phyloP scores from a whole-genome alignment of 176 grass and related monocot species.

The Secale cereale region DNA sequence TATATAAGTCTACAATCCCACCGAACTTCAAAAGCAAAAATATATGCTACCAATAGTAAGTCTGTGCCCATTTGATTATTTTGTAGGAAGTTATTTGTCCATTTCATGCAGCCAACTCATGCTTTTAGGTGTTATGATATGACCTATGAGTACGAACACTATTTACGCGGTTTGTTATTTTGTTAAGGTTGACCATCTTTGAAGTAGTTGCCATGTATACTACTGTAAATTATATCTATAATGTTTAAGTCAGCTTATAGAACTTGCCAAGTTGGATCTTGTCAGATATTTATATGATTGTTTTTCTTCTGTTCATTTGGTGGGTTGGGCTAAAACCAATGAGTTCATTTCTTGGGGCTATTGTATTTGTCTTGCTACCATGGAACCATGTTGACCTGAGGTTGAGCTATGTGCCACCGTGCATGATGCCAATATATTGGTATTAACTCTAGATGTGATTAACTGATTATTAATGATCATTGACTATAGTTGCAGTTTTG shows the following conservation, averaged over 20 bases:
- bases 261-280: background rate
- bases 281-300: background rate
- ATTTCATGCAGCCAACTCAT: background rate
- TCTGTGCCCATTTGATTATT: background rate
- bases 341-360: background rate
- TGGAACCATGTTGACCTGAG: background rate
- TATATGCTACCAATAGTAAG: too few relatives aligned
- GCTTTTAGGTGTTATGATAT: background rate
- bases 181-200: background rate
- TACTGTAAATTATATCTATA: background rate
- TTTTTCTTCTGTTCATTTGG: background rate
- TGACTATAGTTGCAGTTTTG: background rate
- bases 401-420: background rate
- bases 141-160: background rate
- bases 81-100: background rate
- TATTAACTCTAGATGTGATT: conserved; percentile 12
- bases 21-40: too few relatives aligned
- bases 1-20: too few relatives aligned
- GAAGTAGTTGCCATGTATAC: background rate
- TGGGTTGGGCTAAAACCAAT: background rate
- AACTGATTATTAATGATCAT: conserved; percentile 7
- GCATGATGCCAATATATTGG: background rate
- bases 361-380: conserved; percentile 1
- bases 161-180: background rate
- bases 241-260: background rate